Base-by-base conservation (phyloP, 2,329 filamentous ascomycete genomes). In the Cladosporium sp. region DNA sequence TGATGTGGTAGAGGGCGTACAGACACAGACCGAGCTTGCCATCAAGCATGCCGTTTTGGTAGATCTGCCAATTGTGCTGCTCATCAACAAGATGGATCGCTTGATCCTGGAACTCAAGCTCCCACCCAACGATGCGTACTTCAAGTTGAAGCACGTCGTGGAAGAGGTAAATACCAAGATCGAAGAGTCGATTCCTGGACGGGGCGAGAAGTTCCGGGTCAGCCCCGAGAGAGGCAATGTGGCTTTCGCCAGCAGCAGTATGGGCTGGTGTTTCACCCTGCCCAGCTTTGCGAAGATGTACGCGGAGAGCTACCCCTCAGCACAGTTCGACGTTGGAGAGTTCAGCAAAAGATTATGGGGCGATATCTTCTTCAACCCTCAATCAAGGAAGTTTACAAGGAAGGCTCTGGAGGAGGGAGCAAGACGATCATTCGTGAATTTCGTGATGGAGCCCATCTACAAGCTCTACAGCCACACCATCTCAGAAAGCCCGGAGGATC, bases 171-270 rank as follows among this genome's bases (percentile, higher is more conserved):
- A 98, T 71, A 95, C 89, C 1, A 76, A 93, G 59, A 97, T 98
- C 62, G 88, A 95, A 65, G 90, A 87, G 65, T 86, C 87, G 3
- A 77, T 90, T 22, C 92, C 93, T 3, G 85, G 88, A 2, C 81
- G 82, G 59, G 90, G 91, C 22, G 88, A 88, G 62, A 82, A 79
- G 54, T 83, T 82, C 69, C 82, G 93, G 56, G 71, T 98, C 55
- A 97, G 92, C 59, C 93, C 93, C 0, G 93, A 98, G 66, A 95
- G 91, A 72, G 93, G 93, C 54, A 98, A 98, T 65, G 93, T 98
- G n/a, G 84, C 94, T 8, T 98, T 98, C 65, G 88, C 92, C 0
- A 95, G 89, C 68, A 88, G 87, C 43, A 86, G 83, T 53, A 92
- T 97, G 85, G 86, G 88, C 50, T 98, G 93, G 93, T 95, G 89